phyloP scores from a whole-genome alignment of 208 protist genomes.

The Phytomonas sp. region DNA sequence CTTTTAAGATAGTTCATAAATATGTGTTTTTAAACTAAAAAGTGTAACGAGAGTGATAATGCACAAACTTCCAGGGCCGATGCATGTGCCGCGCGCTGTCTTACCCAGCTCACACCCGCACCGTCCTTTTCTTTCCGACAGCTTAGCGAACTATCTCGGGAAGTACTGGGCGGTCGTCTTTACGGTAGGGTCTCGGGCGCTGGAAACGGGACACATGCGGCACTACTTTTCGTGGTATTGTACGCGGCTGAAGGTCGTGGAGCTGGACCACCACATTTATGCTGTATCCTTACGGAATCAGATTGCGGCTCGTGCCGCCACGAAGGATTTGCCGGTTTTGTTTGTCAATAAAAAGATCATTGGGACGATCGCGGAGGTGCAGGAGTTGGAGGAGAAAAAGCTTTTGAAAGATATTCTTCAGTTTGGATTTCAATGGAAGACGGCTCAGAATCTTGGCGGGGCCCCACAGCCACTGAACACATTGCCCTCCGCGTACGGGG shows the following conservation, averaged over 20 bases:
- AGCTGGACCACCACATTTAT: slow-evolving; percentile 80
- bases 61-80: background rate
- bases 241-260: slow-evolving; percentile 75
- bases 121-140: slow-evolving; percentile 49
- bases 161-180: slow-evolving; percentile 83
- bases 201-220: slow-evolving; percentile 78
- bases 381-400: slow-evolving; percentile 45
- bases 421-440: slow-evolving; percentile 87
- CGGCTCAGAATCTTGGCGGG: slow-evolving; percentile 21
- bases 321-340: slow-evolving; percentile 53
- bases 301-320: slow-evolving; percentile 30
- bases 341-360: slow-evolving; percentile 83
- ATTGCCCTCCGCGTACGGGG: slow-evolving; percentile 59
- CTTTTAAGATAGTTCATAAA: background rate
- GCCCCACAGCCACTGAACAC: slow-evolving; percentile 37
- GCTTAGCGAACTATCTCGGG: slow-evolving; percentile 55
- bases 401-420: slow-evolving; percentile 84
- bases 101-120: background rate
- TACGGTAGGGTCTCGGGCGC: slow-evolving; percentile 52
- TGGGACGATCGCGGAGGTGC: slow-evolving; percentile 62
- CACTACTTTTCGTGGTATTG: slow-evolving; percentile 87
- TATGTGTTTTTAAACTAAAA: slow-evolving; percentile 1
- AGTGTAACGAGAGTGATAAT: background rate
- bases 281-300: slow-evolving; percentile 43
- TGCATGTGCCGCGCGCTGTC: background rate